Evolutionary conservation across 805 yeast genomes (phyloP).

Genomic region (Groenewaldozyma salmanticensis): DNA sequence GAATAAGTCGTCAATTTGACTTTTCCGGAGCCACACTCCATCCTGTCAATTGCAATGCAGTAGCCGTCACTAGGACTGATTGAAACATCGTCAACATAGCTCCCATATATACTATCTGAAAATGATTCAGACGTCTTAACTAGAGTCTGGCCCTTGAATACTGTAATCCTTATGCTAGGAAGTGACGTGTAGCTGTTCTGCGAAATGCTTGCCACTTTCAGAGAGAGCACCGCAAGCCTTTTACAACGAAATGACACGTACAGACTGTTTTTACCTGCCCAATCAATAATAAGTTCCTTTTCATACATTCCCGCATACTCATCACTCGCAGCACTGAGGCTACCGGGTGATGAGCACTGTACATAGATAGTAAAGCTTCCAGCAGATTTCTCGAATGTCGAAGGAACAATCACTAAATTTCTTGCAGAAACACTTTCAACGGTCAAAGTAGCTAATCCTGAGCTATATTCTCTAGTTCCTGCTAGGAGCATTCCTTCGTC

Average conservation of each 20-base stretch:
- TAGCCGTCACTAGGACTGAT: constrained; percentile 4
- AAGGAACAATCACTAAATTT: constrained; percentile 37
- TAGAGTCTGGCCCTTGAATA: constrained; percentile 5
- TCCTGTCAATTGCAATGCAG: constrained; percentile 14
- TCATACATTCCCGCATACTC: constrained; percentile 10
- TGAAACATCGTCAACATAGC: constrained; percentile 9
- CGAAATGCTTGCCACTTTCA: neutral
- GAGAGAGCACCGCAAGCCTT: neutral
- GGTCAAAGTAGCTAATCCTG: constrained; percentile 6
- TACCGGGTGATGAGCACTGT: neutral
- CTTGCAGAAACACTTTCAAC: constrained; percentile 18
- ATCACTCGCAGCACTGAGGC: constrained; percentile 4
- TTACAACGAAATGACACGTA: constrained; percentile 5
- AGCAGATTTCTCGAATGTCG: constrained; percentile 32
- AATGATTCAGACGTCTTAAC: constrained; percentile 10
- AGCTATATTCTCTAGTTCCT: constrained; percentile 27
- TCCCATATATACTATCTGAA: constrained; percentile 11
- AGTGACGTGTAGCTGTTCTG: constrained; percentile 8
- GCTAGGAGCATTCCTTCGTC: constrained; percentile 23
- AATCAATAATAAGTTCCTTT: constrained; percentile 2
- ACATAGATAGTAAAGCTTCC: too few relatives aligned
- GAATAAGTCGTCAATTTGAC: constrained; percentile 9
- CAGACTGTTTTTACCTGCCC: constrained; percentile 12
- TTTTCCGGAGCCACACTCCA: constrained; percentile 20
- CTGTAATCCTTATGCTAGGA: constrained; percentile 13